Evolutionary conservation across 2,329 filamentous ascomycete genomes (phyloP), one percentile per base, ranked within the genome.

Genomic region (Gaeumannomyces tritici): DNA sequence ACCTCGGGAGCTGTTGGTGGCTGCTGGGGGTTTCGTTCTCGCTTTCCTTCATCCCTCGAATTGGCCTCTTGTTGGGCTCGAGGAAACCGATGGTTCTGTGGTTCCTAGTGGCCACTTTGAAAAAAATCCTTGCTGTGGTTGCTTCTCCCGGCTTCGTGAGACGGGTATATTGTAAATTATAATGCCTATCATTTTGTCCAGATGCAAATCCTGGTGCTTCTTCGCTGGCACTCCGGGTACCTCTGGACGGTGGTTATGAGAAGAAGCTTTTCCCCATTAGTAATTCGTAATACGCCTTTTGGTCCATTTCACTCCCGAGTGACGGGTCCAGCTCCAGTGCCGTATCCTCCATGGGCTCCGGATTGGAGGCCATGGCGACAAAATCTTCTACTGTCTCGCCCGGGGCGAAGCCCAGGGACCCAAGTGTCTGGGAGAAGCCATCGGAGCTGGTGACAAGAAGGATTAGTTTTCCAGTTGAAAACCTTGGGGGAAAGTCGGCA

Each of bases 381-480:
- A 75, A 75, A 63, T 75, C 73, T 59, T 70, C 70, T 13, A 75
- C 66, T 2, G 73, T 75, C 62, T 75, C 73, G 61, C 72, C 70
- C 0, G 73, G 71, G 4, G 72, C 73, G 60, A 75, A 75, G 0
- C 73, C 73, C 0, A 75, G 71, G 9, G 73, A 72, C 2, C 71
- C 72, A 3, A 75, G 69, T 4, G 72, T 74, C 57, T 73, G 70
- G 1, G 71, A 72, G 61, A 72, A 71, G n/a, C 69, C 70, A 13
- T 70, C 67, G 7, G 71, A 69, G 28, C 73, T 75, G 63, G 29
- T 29, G 26, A 5, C 11, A 11, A 54, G 21, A 28, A 64, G 9
- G 29, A 21, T 27, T 2, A 24, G 13, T 27, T 18, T 27, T 5
- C 5, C 18, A 9, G 4, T 54, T 33, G 42, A n/a, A 12, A 15